These are phyloP conservation scores for Chlorella sp. DNA, from an alignment of 139 green algal genomes.

Conservation along the genomic window DNA sequence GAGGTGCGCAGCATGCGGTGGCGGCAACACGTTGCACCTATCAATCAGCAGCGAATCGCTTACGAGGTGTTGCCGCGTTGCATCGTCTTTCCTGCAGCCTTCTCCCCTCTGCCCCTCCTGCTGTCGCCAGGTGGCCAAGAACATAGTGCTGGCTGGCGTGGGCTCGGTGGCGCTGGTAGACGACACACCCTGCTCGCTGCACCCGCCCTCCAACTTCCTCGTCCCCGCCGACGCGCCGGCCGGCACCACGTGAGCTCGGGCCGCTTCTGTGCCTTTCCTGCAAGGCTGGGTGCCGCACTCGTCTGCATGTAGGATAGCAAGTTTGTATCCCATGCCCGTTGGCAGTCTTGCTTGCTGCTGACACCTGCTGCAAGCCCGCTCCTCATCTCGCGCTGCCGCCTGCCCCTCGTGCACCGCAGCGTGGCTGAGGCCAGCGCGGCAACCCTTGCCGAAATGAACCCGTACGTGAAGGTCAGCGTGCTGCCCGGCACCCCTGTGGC, in stretches of 20 bases:
- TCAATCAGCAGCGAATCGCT: too few species aligned
- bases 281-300: too few species aligned
- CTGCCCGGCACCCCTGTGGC: conserved; percentile 21
- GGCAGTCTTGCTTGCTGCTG: neutral
- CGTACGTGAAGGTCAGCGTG: conserved; percentile 71
- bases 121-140: conserved; percentile 85
- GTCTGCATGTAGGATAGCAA: too few species aligned
- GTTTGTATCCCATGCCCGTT: too few species aligned
- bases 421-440: conserved; percentile 64
- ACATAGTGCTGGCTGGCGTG: conserved; percentile 89
- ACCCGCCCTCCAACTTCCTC: conserved; percentile 75
- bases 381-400: neutral
- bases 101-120: neutral
- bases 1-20: too few species aligned
- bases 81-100: too few species aligned
- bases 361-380: neutral
- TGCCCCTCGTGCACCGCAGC: conserved; percentile 19
- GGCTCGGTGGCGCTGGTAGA: conserved; percentile 75
- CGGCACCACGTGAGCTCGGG: conserved; percentile 27
- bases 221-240: conserved; percentile 40
- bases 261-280: neutral
- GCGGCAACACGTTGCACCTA: too few species aligned
- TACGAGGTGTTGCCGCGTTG: too few species aligned
- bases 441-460: conserved; percentile 90
- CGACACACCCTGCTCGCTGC: conserved; percentile 43